Evolutionary conservation across 768 basidiomycete genomes (phyloP), one percentile per base, ranked within the genome.

Genomic region (Auricularia cornea): DNA sequence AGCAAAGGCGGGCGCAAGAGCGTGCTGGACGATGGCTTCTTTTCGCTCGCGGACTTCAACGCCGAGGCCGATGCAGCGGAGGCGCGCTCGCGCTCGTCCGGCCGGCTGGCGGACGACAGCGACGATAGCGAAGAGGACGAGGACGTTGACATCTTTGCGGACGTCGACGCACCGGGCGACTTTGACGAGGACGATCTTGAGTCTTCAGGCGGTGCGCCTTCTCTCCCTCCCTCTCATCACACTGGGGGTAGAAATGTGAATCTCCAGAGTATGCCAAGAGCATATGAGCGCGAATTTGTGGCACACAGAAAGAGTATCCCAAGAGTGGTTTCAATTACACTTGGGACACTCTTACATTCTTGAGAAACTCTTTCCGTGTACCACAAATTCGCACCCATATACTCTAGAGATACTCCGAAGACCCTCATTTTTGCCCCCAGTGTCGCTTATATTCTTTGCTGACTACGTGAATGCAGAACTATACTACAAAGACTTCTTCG

Each of bases 11-110:
- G 67, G 8, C 70, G 70, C 3, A 76, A 80, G 63, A 74, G 80
- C 4, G 80, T 81, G 51, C 82, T 98, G 31, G 88, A 98, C 73
- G 96, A 98, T 71, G 85, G 80, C 16, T 98, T 98, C 77, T 98
- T 98, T 75, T 82, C 89, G 65, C 81, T 99, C 57, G 84, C 84
- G 31, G 80, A 84, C 23, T 99, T 99, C 79, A 97, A 98, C 69
- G 81, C 86, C 2, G 86, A 94, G 72, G 88, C 88, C 2, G 90
- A 92, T 72, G 84, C 83, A 67, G 83, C 86, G 2, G 94, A 96
- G 73, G 83, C 86, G 16, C 81, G 75, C 63, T 79, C 76, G 18
- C 79, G 83, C 11, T 85, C 86, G 2, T 78, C 77, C 69, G 93
- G 92, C 23, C 77, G 75, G 30, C 78, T 90, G 28, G 80, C 81